Base-by-base conservation (phyloP, 202 grass and related monocot genomes). In the Eragrostis tef region DNA sequence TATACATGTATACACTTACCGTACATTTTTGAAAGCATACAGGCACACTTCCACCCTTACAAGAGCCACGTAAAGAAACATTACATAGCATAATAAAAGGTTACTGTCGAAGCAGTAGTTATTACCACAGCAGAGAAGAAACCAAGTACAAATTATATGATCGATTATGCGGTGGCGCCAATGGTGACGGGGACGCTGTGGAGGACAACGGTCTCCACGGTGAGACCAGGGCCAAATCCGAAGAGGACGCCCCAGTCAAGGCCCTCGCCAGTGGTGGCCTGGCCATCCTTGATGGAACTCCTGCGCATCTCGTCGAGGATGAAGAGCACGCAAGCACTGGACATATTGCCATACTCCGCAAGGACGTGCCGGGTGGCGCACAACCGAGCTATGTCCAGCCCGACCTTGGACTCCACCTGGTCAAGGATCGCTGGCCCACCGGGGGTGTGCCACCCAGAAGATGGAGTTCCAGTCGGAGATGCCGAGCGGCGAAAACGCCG, bases 311-410 rank as follows among this genome's bases (percentile, higher is more conserved):
- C 87, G 27, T 93, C 87, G 42, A 93, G 79, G 47, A 93, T 81
- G 79, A 93, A 93, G 42, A 93, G 74, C n/a, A 93, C 91, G 31
- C 85, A 93, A 2, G 91, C 90, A 24, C 90, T 92, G 7, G 90
- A 87, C 90, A 92, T 92, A 87, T 92, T 92, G 11, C 90, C 90
- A 59, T 80, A 93, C 64, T 93, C 87, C 17, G 81, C 65, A 46
- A 90, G 67, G 45, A 93, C 85, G 26, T 93, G 74, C 7, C 91
- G 66, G 1, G 85, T 86, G 2, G 81, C 78, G 7, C 74, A 64
- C 78, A 93, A 71, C 78, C 86, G 65, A 7, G 50, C 73, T 54
- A 86, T 69, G 24, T 90, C 70, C 1, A 93, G 81, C 1, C 77
- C 47, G 1, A 80, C 62, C 82, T 83, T 83, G 53, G 82, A 53